Evolutionary conservation across 2,329 filamentous ascomycete genomes (phyloP).

Genomic region (Trematosphaeria pertusa): DNA sequence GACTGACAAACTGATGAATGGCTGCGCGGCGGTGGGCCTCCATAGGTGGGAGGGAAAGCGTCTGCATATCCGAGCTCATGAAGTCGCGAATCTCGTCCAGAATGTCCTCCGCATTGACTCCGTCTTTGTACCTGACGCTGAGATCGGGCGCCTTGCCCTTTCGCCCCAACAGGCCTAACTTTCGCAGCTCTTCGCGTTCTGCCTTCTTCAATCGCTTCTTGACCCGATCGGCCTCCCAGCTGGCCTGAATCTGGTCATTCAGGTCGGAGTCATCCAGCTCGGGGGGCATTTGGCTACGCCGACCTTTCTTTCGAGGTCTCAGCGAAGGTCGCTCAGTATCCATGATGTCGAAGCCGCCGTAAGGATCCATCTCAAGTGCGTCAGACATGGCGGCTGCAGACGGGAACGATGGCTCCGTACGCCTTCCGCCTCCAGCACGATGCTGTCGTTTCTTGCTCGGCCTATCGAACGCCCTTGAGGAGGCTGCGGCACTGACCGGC

Average conservation of each 20-base stretch:
- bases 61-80: conserved; percentile 67
- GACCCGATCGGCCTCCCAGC: conserved; percentile 54
- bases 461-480: conserved; percentile 29
- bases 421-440: conserved; percentile 23
- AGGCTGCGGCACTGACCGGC: conserved; percentile 25
- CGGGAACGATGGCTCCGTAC: conserved; percentile 52
- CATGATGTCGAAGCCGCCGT: conserved; percentile 83
- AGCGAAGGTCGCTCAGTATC: conserved; percentile 77
- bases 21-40: conserved; percentile 76
- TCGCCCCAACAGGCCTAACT: conserved; percentile 53
- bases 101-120: conserved; percentile 74
- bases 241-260: conserved; percentile 45
- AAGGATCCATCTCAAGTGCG: conserved; percentile 63
- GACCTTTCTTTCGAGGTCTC: conserved; percentile 69
- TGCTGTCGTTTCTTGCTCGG: conserved; percentile 32
- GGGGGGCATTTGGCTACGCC: conserved; percentile 59
- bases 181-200: conserved; percentile 55
- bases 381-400: conserved; percentile 64
- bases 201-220: conserved; percentile 57
- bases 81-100: conserved; percentile 76
- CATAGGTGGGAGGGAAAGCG: conserved; percentile 83
- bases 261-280: conserved; percentile 55
- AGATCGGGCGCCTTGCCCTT: conserved; percentile 58
- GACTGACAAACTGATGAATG: conserved; percentile 79
- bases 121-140: conserved; percentile 73